phyloP scores from a whole-genome alignment of 2,329 filamentous ascomycete genomes.

The Myriangium duriaei region DNA sequence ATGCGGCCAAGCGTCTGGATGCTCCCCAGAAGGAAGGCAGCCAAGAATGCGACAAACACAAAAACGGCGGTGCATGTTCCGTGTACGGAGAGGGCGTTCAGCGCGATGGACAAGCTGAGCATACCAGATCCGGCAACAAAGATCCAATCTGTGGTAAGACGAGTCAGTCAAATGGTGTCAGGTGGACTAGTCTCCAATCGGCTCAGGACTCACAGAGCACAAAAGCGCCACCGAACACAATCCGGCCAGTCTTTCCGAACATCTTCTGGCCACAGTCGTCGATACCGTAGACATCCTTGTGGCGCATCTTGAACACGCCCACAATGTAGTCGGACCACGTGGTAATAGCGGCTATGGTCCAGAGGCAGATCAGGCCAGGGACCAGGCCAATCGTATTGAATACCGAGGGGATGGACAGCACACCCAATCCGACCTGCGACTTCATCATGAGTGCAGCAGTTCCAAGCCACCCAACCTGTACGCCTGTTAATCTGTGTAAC shows the following conservation, averaged over 20 bases:
- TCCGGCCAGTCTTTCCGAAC: slow-evolving; percentile 40
- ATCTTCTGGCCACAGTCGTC: slow-evolving; percentile 44
- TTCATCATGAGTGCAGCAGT: slow-evolving; percentile 35
- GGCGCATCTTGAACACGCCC: slow-evolving; percentile 41
- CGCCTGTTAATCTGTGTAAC: slow-evolving; percentile 3
- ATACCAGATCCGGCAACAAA: slow-evolving; percentile 27
- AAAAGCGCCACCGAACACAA: slow-evolving; percentile 31
- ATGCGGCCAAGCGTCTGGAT: slow-evolving; percentile 25
- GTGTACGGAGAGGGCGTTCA: slow-evolving; percentile 19
- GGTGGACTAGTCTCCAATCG: neutral
- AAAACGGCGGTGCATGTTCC: slow-evolving; percentile 29
- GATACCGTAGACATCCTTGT: slow-evolving; percentile 45
- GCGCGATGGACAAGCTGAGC: slow-evolving; percentile 17
- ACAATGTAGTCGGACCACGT: slow-evolving; percentile 39
- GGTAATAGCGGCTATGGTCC: slow-evolving; percentile 30
- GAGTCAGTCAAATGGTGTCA: neutral
- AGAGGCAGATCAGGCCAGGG: slow-evolving; percentile 35
- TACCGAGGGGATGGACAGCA: slow-evolving; percentile 37
- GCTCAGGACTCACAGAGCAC: slow-evolving; percentile 20
- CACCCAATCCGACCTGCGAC: slow-evolving; percentile 33
- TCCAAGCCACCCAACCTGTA: slow-evolving; percentile 32
- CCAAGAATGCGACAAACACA: slow-evolving; percentile 29
- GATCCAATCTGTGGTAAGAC: slow-evolving; percentile 13
- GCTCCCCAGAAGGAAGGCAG: slow-evolving; percentile 25
- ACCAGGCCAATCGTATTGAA: slow-evolving; percentile 37